Percentiles rank a stretch among this genome's conserved stretches.
These are phyloP conservation scores for Chloris gayana DNA, from an alignment of 176 grass and related monocot genomes.

Conservation along the genomic window DNA sequence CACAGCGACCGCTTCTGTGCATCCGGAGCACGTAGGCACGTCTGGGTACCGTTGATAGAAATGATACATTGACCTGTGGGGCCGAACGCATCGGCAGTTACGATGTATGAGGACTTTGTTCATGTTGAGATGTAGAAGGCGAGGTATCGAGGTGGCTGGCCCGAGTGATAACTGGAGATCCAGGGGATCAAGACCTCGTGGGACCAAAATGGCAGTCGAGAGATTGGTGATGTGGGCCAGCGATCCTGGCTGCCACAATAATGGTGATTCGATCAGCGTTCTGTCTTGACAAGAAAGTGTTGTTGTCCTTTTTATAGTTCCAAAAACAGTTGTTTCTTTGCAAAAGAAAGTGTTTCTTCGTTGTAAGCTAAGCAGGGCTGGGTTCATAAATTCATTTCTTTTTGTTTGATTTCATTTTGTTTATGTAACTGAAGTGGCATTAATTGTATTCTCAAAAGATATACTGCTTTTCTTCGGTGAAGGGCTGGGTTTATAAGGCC, in stretches of 20 bases:
- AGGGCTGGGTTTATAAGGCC: too few species aligned
- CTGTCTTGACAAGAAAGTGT: background rate
- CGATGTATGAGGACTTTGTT: background rate
- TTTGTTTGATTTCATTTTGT: background rate
- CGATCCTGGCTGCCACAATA: background rate
- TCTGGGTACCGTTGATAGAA: background rate
- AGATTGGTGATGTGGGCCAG: background rate
- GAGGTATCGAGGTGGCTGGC: background rate
- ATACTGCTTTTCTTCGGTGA: too few species aligned
- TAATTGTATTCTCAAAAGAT: background rate
- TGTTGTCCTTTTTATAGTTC: background rate
- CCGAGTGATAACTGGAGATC: background rate
- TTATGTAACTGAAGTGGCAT: background rate
- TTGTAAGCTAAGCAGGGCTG: background rate
- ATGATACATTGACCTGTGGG: background rate
- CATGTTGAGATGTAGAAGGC: background rate
- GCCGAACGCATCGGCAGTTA: background rate
- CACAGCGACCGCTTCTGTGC: background rate
- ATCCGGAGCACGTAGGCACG: background rate
- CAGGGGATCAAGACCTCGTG: background rate
- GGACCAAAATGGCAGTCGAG: conserved; percentile 10
- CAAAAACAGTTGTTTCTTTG: background rate
- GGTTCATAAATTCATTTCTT: background rate
- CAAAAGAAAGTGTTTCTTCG: background rate
- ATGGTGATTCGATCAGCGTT: background rate